Percentiles rank a stretch among this genome's conserved stretches.
Evolutionary conservation across 2,329 filamentous ascomycete species (phyloP).

Genomic region (Fusarium xylarioides): DNA sequence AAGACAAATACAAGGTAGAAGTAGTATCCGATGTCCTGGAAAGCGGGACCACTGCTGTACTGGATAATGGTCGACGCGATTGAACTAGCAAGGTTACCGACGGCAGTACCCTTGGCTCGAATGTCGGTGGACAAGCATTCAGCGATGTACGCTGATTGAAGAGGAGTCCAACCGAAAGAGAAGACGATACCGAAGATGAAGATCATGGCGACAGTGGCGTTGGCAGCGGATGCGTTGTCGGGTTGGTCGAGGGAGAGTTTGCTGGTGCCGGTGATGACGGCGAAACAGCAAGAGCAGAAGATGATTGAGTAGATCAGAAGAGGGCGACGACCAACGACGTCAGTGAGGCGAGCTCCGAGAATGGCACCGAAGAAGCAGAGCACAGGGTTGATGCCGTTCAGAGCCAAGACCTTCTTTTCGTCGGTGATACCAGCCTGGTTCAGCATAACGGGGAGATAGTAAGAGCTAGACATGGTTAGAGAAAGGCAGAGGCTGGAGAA

Average conservation of each 20-base stretch:
- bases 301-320: constrained; percentile 59
- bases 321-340: constrained; percentile 66
- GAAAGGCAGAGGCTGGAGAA: accelerated
- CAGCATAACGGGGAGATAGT: constrained; percentile 65
- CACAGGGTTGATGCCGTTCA: constrained; percentile 64
- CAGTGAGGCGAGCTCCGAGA: constrained; percentile 64
- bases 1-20: constrained; percentile 58
- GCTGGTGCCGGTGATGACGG: constrained; percentile 58
- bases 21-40: constrained; percentile 54
- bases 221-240: constrained; percentile 49
- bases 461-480: constrained; percentile 46
- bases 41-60: constrained; percentile 55
- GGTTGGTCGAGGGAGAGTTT: constrained; percentile 53
- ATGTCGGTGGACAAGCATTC: constrained; percentile 57
- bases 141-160: constrained; percentile 60
- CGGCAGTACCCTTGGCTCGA: constrained; percentile 55
- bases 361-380: constrained; percentile 61
- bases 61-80: constrained; percentile 53
- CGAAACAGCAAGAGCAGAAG: constrained; percentile 58
- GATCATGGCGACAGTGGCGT: constrained; percentile 58
- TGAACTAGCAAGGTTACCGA: constrained; percentile 54
- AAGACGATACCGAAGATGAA: constrained; percentile 62
- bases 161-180: constrained; percentile 59
- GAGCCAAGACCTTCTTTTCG: constrained; percentile 57
- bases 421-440: constrained; percentile 61